phyloP scores from a whole-genome alignment of 495 filamentous ascomycete genomes.

The Hypoxylon lienhwacheense region DNA sequence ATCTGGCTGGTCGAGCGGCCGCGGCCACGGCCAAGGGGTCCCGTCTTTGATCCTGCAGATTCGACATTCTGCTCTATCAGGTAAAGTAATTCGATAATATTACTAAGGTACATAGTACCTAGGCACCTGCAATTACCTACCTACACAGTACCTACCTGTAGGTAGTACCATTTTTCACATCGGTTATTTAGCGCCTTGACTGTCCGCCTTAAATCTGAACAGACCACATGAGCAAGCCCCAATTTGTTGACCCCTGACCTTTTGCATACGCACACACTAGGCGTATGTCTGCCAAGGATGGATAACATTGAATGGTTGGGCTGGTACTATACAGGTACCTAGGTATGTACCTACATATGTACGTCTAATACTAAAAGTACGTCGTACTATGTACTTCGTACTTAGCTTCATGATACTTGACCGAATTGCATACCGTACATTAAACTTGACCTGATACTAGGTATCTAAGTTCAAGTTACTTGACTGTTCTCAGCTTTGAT shows the following conservation, averaged over 20 bases:
- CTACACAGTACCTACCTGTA: too few relatives aligned
- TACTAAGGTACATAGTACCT: too few relatives aligned
- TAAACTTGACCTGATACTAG: too few relatives aligned
- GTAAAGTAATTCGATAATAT: too few relatives aligned
- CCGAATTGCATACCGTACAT: too few relatives aligned
- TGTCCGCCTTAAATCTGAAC: constrained; percentile 32
- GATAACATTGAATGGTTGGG: constrained; percentile 22
- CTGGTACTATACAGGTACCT: constrained; percentile 5
- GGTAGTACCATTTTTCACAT: too few relatives aligned
- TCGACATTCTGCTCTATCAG: constrained; percentile 28
- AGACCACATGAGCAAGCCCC: constrained; percentile 38
- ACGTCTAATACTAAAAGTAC: background rate
- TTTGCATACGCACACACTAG: constrained; percentile 29
- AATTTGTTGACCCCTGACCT: constrained; percentile 27
- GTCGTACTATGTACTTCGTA: too few relatives aligned
- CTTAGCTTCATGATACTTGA: too few relatives aligned
- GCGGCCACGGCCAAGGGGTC: constrained; percentile 12
- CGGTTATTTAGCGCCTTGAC: constrained; percentile 36
- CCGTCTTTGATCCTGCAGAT: constrained; percentile 29
- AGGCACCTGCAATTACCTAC: too few relatives aligned
- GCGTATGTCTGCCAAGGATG: constrained; percentile 31
- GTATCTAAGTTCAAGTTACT: too few relatives aligned
- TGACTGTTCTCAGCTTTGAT: too few relatives aligned
- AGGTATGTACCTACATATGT: constrained; percentile 5
- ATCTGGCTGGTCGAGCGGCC: constrained; percentile 19